Evolutionary conservation across 2,329 filamentous ascomycete genomes (phyloP).

Genomic region (Fusarium fujikuroi): DNA sequence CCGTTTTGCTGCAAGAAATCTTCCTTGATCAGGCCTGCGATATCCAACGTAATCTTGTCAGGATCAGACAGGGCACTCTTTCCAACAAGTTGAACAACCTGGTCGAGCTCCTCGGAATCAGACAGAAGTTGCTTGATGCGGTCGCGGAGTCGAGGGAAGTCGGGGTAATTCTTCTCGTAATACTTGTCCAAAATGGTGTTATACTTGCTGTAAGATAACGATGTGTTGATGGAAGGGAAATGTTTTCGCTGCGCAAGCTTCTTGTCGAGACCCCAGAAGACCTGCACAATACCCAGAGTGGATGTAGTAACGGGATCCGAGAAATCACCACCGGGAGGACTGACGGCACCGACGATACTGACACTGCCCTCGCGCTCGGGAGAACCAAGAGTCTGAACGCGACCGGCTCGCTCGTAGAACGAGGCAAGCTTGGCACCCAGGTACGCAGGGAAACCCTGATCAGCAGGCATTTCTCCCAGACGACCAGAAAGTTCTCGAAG

Average conservation of each 20-base stretch:
- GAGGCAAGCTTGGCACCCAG: conserved; percentile 95
- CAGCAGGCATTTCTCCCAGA: conserved; percentile 99
- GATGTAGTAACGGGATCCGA: conserved; percentile 95
- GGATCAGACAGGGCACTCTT: conserved; percentile 96
- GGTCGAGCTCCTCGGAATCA: conserved; percentile 96
- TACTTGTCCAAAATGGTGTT: conserved; percentile 87
- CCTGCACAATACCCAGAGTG: conserved; percentile 96
- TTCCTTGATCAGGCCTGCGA: conserved; percentile 93
- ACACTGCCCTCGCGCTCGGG: conserved; percentile 91
- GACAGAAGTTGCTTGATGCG: conserved; percentile 93
- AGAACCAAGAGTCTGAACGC: conserved; percentile 85
- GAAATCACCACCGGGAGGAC: conserved; percentile 97
- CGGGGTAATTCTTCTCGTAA: conserved; percentile 93
- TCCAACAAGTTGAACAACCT: conserved; percentile 97
- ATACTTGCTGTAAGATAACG: conserved; percentile 96
- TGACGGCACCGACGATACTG: conserved; percentile 97
- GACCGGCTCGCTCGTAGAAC: conserved; percentile 98
- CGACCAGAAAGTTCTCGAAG: conserved; percentile 98
- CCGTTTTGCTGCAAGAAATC: conserved; percentile 99
- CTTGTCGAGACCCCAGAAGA: conserved; percentile 99
- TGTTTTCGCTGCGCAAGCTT: conserved; percentile 99
- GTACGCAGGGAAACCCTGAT: conserved; percentile 99
- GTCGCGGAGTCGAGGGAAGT: conserved; percentile 92
- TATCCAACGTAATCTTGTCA: conserved; percentile 98
- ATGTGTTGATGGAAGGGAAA: conserved; percentile 98